A percentile compares a stretch with the other conserved stretches of the same genome.
phyloP scores from a whole-genome alignment of 2,329 filamentous ascomycete genomes.

The Cladosporium sp. region DNA sequence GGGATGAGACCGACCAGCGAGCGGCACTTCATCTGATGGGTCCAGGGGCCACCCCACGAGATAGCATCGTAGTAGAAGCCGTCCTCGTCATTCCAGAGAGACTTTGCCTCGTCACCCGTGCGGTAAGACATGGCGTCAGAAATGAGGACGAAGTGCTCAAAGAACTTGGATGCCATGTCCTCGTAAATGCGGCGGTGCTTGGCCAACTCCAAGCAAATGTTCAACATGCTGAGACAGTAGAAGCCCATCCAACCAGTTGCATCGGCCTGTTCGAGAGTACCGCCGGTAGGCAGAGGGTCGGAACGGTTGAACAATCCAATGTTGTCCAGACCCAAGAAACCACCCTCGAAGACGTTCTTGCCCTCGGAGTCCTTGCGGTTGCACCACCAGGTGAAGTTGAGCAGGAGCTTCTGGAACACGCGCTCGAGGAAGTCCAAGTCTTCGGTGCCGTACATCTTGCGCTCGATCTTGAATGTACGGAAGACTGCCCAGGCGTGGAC shows the following conservation, averaged over 20 bases:
- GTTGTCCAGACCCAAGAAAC: conserved; percentile 93
- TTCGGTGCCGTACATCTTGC: conserved; percentile 92
- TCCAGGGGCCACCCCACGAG: conserved; percentile 90
- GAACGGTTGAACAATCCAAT: conserved; percentile 97
- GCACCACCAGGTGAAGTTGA: conserved; percentile 99
- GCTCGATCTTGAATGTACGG: conserved; percentile 95
- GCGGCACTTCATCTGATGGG: conserved; percentile 86
- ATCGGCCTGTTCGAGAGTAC: conserved; percentile 92
- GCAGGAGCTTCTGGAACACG: conserved; percentile 90
- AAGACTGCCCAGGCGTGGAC: conserved; percentile 97
- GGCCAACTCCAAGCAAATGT: conserved; percentile 90
- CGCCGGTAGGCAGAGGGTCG: conserved; percentile 88
- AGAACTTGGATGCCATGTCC: conserved; percentile 96
- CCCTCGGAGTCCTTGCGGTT: conserved; percentile 93
- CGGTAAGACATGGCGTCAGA: conserved; percentile 89
- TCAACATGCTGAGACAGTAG: conserved; percentile 94
- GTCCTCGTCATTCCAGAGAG: conserved; percentile 94
- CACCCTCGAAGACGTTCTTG: conserved; percentile 96
- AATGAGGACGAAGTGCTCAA: conserved; percentile 97
- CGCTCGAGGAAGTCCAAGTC: conserved; percentile 94
- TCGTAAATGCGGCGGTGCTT: conserved; percentile 95
- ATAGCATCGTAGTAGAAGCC: conserved; percentile 99
- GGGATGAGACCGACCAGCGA: conserved; percentile 93
- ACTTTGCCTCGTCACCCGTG: conserved; percentile 69
- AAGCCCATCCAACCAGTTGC: conserved; percentile 99